Conservation (phyloP, 2,329 filamentous ascomycete genomes). For the Moelleriella libera region DNA sequence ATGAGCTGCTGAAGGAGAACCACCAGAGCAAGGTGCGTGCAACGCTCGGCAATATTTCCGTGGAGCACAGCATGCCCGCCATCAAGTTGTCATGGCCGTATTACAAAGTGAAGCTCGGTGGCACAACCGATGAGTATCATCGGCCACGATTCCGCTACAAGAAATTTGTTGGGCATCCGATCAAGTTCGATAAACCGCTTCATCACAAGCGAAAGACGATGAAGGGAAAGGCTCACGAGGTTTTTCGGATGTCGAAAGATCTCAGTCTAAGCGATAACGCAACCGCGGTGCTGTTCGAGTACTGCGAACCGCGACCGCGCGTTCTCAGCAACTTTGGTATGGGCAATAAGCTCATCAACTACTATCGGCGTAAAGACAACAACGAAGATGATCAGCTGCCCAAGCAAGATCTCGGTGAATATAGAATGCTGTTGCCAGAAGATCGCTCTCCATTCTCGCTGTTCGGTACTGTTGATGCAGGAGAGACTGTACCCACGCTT, state of each 20-base stretch:
- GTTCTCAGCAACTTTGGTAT: slow-evolving; percentile 95
- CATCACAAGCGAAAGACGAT: slow-evolving; percentile 69
- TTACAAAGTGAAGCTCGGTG: slow-evolving; percentile 75
- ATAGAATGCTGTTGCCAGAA: slow-evolving; percentile 74
- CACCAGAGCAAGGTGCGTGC: slow-evolving; percentile 92
- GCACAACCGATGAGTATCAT: slow-evolving; percentile 68
- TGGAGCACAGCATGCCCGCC: slow-evolving; percentile 89
- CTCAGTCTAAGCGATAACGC: slow-evolving; percentile 83
- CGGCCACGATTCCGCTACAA: slow-evolving; percentile 65
- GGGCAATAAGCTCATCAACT: slow-evolving; percentile 92
- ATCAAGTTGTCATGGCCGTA: slow-evolving; percentile 89
- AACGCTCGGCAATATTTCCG: slow-evolving; percentile 77
- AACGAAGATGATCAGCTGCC: slow-evolving; percentile 62
- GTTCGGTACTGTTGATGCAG: slow-evolving; percentile 84
- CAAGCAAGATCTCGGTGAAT: slow-evolving; percentile 78
- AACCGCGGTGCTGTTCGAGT: slow-evolving; percentile 77
- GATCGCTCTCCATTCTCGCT: slow-evolving; percentile 93
- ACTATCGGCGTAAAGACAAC: slow-evolving; percentile 70
- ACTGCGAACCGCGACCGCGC: slow-evolving; percentile 84
- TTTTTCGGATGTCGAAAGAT: slow-evolving; percentile 70
- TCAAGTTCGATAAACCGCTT: slow-evolving; percentile 58
- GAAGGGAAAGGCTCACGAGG: slow-evolving; percentile 64
- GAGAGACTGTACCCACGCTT: slow-evolving; percentile 78
- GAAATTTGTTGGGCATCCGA: slow-evolving; percentile 49
- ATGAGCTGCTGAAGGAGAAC: slow-evolving; percentile 91